These are phyloP conservation scores for Erysiphe neolycopersici DNA, from an alignment of 2,329 filamentous ascomycete species.

Conservation along the genomic window DNA sequence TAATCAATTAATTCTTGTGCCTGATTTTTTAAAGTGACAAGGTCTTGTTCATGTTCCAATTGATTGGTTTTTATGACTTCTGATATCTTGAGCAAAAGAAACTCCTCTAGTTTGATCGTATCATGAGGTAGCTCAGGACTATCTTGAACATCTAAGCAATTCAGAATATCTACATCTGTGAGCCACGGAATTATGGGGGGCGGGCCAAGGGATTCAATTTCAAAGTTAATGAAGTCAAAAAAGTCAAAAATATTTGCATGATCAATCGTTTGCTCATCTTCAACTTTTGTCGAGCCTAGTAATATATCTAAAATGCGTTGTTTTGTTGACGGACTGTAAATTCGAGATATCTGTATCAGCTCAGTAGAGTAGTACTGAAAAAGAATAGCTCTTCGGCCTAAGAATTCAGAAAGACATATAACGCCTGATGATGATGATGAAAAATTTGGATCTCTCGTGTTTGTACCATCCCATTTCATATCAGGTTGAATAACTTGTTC, in stretches of 20 bases:
- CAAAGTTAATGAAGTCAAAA: constrained; percentile 63
- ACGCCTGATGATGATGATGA: constrained; percentile 19
- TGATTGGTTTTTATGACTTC: constrained; percentile 26
- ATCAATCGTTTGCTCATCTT: constrained; percentile 34
- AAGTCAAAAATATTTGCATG: constrained; percentile 70
- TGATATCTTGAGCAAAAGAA: constrained; percentile 42
- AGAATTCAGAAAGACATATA: constrained; percentile 28
- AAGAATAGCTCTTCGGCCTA: constrained; percentile 48
- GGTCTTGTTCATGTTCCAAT: constrained; percentile 23
- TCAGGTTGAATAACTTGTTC: constrained; percentile 44
- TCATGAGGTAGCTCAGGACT: constrained; percentile 36
- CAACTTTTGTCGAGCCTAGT: constrained; percentile 45
- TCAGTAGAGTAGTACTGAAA: constrained; percentile 72
- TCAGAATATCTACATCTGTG: constrained; percentile 35
- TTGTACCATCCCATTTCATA: constrained; percentile 46
- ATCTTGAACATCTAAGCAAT: constrained; percentile 33
- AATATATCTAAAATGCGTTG: constrained; percentile 42
- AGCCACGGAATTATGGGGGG: constrained; percentile 32
- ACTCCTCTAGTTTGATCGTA: constrained; percentile 41
- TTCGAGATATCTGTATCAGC: constrained; percentile 48
- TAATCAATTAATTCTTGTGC: constrained; percentile 32
- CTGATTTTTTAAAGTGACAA: constrained; percentile 26
- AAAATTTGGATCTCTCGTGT: constrained; percentile 35
- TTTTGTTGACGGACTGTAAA: constrained; percentile 42
- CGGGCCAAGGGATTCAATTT: constrained; percentile 20